Evolutionary conservation across 2,329 filamentous ascomycete genomes (phyloP).

Genomic region (Thermoascus crustaceus): DNA sequence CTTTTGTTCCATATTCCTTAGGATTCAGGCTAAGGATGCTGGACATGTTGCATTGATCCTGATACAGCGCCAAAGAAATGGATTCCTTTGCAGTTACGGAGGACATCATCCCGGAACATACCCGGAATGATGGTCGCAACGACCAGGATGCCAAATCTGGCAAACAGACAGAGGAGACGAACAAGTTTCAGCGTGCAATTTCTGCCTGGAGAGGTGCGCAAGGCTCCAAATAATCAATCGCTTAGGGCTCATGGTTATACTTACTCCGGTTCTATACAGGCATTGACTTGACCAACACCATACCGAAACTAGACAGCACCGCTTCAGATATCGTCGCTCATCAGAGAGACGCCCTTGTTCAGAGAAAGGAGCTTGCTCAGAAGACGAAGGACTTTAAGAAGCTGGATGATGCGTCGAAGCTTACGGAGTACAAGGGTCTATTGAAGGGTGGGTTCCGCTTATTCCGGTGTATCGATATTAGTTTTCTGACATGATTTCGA

Average conservation of each 20-base stretch:
- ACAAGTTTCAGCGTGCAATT: slow-evolving; percentile 95
- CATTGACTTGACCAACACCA: slow-evolving; percentile 76
- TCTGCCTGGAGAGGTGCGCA: slow-evolving; percentile 84
- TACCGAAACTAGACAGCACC: slow-evolving; percentile 79
- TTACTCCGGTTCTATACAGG: slow-evolving; percentile 43
- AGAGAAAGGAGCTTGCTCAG: slow-evolving; percentile 94
- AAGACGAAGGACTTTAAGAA: slow-evolving; percentile 98
- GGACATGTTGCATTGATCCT: slow-evolving; percentile 1
- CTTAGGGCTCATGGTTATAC: too few relatives aligned
- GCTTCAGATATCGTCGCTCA: slow-evolving; percentile 92
- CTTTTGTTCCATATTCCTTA: background rate
- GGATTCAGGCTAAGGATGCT: slow-evolving; percentile 3
- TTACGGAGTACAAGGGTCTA: slow-evolving; percentile 79
- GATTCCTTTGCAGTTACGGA: slow-evolving; percentile 37
- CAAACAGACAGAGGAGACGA: slow-evolving; percentile 52
- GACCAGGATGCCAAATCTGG: slow-evolving; percentile 16
- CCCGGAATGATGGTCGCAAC: slow-evolving; percentile 19
- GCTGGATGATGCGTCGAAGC: slow-evolving; percentile 77
- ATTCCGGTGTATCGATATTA: slow-evolving; percentile 6
- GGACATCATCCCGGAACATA: slow-evolving; percentile 25
- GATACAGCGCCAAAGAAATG: slow-evolving; percentile 21
- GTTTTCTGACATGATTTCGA: slow-evolving; percentile 1
- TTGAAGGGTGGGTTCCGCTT: slow-evolving; percentile 59
- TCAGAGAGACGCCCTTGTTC: slow-evolving; percentile 89
- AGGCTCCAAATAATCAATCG: too few relatives aligned